Percentiles rank a stretch among this genome's conserved stretches.
Conservation (phyloP, 2,329 filamentous ascomycete species). For the Incumbomyces delicatus region DNA sequence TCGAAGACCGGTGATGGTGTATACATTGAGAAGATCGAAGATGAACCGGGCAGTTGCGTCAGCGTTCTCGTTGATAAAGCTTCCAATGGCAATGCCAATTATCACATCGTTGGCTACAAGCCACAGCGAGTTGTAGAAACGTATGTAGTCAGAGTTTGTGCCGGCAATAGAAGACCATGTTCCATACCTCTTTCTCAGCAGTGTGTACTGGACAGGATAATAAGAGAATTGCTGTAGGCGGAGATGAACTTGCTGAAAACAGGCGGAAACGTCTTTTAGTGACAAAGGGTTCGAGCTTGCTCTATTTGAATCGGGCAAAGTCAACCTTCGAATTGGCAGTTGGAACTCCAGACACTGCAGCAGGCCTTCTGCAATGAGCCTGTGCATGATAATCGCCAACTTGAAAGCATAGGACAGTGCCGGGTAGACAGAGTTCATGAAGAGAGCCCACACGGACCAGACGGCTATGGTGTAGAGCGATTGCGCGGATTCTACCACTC, state of each 20-base stretch:
- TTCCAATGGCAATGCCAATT: constrained; percentile 90
- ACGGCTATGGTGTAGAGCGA: constrained; percentile 44
- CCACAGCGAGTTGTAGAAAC: constrained; percentile 98
- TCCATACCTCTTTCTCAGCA: constrained; percentile 74
- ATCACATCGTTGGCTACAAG: constrained; percentile 98
- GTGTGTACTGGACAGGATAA: constrained; percentile 95
- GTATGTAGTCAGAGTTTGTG: constrained; percentile 93
- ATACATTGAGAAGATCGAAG: constrained; percentile 62
- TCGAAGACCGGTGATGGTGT: constrained; percentile 80
- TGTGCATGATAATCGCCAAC: constrained; percentile 67
- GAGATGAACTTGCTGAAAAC: constrained; percentile 94
- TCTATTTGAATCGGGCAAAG: constrained; percentile 12
- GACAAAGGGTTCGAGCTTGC: constrained; percentile 64
- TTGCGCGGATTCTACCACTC: constrained; percentile 85
- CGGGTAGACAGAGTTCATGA: constrained; percentile 68
- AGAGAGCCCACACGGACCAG: constrained; percentile 51
- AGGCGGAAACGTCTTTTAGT: constrained; percentile 90
- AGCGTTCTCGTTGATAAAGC: constrained; percentile 93
- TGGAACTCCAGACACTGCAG: constrained; percentile 78
- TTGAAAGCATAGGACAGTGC: constrained; percentile 64
- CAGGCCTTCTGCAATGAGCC: constrained; percentile 69
- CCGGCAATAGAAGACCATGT: constrained; percentile 95
- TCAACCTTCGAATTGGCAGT: constrained; percentile 14
- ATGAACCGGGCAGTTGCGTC: constrained; percentile 73
- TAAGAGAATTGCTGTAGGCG: constrained; percentile 97